Percentiles rank a stretch among this genome's conserved stretches.
Evolutionary conservation across 129 eudicot genomes (phyloP).

Genomic region (Tagetes erecta): DNA sequence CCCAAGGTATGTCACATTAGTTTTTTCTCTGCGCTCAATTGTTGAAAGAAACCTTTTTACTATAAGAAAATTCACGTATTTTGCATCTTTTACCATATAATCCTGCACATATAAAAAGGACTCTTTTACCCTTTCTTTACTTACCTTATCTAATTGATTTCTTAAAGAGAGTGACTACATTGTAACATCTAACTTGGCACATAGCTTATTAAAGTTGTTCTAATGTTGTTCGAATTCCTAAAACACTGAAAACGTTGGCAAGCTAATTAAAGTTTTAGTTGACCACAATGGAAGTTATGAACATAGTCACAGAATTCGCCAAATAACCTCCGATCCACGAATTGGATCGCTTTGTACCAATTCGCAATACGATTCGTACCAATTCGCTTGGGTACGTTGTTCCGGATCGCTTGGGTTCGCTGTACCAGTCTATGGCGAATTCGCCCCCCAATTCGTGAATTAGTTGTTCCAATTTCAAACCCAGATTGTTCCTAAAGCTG

Average conservation of each 20-base stretch:
- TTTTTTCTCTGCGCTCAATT: background rate
- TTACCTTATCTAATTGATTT: background rate
- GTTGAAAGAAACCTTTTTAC: background rate
- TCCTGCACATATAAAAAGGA: background rate
- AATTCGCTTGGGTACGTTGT: too few relatives aligned
- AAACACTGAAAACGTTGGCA: background rate
- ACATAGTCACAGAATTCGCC: too few relatives aligned
- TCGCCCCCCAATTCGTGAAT: too few relatives aligned
- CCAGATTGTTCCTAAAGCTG: too few relatives aligned
- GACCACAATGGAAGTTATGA: background rate
- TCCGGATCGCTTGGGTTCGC: too few relatives aligned
- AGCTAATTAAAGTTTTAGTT: background rate
- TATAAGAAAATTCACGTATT: conserved; percentile 1
- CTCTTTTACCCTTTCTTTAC: background rate
- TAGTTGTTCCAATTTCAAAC: too few relatives aligned
- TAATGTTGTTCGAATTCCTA: background rate
- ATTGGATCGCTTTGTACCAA: too few relatives aligned
- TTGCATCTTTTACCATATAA: conserved; percentile 16
- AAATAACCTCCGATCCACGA: too few relatives aligned
- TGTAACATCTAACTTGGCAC: background rate
- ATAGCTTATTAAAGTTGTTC: background rate
- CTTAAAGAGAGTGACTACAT: background rate
- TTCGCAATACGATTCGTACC: too few relatives aligned
- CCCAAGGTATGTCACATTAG: conserved; percentile 53
- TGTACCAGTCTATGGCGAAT: too few relatives aligned